Percentiles rank a stretch among this genome's conserved stretches.
Conservation (phyloP, 2,329 filamentous ascomycete genomes). For the Nemania diffusa region DNA sequence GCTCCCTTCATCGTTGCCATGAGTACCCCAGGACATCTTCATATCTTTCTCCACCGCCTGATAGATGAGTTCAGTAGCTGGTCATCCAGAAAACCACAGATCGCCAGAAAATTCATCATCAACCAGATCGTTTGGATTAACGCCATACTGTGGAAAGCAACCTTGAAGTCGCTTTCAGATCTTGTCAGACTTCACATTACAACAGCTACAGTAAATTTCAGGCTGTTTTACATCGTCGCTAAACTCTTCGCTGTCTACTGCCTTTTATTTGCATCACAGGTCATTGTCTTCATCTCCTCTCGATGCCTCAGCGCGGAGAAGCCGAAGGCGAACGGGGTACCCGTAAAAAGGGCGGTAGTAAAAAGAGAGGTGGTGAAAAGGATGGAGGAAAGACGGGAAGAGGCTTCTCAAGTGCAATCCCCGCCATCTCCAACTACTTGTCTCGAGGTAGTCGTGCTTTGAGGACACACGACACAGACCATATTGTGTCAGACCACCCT, state of each 20-base stretch:
- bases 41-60: background rate
- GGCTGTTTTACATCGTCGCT: background rate
- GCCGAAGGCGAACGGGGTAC: too few species aligned
- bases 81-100: background rate
- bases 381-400: background rate
- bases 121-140: background rate
- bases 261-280: background rate
- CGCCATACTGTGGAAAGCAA: background rate
- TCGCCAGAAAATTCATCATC: background rate
- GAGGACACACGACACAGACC: slow-evolving; percentile 2
- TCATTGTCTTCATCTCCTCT: background rate
- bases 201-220: background rate
- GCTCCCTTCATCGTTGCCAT: background rate
- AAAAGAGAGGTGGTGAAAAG: too few species aligned
- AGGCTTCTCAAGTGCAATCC: background rate
- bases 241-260: background rate
- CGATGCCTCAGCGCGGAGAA: slow-evolving; percentile 4
- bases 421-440: background rate
- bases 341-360: too few species aligned
- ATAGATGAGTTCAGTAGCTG: background rate
- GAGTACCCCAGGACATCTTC: background rate
- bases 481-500: background rate
- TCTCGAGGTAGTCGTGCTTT: background rate
- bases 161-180: background rate
- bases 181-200: background rate